These are phyloP conservation scores for Collybiopsis confluens DNA, from an alignment of 768 basidiomycete genomes.

Conservation along the genomic window DNA sequence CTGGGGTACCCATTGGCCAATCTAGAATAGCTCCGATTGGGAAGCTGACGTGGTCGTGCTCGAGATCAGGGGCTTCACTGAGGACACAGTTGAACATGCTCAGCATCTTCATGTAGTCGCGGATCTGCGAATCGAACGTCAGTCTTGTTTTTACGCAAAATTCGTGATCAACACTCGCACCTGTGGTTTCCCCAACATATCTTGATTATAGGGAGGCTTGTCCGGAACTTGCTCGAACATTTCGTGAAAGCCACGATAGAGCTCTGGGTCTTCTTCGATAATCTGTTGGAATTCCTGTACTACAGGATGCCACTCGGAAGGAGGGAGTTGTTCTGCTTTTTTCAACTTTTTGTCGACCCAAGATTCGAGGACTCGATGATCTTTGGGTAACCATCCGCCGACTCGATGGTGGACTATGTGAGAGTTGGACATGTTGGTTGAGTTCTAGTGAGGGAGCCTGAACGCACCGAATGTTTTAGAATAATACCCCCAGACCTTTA, in stretches of 20 bases:
- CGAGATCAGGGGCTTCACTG: conserved; percentile 36
- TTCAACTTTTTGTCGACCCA: not conserved
- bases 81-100: conserved; percentile 38
- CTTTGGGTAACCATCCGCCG: conserved; percentile 1
- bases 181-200: conserved; percentile 5
- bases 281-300: conserved; percentile 19
- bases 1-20: conserved; percentile 26
- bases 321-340: not conserved
- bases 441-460: too few species aligned
- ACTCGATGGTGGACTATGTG: not conserved
- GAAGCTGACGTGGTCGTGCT: conserved; percentile 36
- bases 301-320: conserved; percentile 4
- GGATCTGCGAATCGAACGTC: conserved; percentile 22
- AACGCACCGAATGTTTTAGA: too few species aligned
- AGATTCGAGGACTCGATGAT: not conserved
- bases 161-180: not conserved
- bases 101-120: conserved; percentile 37
- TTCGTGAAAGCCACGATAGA: conserved; percentile 21
- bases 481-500: too few species aligned
- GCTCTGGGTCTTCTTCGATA: conserved; percentile 16
- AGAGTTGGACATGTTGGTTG: not conserved
- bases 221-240: conserved; percentile 19
- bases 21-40: conserved; percentile 45
- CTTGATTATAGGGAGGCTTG: conserved; percentile 8
- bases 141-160: not conserved